Base-by-base conservation (phyloP, 2,329 filamentous ascomycete species). In the Cryphonectria radicalis region DNA sequence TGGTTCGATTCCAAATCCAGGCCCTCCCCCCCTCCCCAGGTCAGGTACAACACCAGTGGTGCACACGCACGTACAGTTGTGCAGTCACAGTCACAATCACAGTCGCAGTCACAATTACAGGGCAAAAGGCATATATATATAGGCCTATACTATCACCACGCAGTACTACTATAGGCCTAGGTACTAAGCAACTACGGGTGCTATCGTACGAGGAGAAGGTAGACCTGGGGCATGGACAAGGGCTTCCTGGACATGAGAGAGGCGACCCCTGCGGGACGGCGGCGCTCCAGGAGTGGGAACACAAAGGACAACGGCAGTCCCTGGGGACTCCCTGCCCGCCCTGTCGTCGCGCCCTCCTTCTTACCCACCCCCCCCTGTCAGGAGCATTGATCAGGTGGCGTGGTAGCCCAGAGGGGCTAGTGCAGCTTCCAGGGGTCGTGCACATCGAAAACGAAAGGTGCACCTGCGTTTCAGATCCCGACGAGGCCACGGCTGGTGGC, bases 391-490 rank as follows among this genome's bases (percentile, higher is more conserved):
- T 59, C 55, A 59, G 55, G 55, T 59, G 67, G 32, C 68, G 57
- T 63, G 37, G 70, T 67, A 64, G 67, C 63, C 65, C 53, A 67
- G 63, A 70, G 69, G 25, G 63, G 70, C 70, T 72, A 72, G 70
- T 64, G 62, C 53, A 46, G 14, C 42, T 10, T 50, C 63, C 40
- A 42, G 63, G 63, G 63, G 42, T 66, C 42, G 63, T 37, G 63
- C 62, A 64, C 40, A 42, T 42, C 22, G 37, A 64, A 64, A 40
- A 28, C 46, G 55, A 64, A 40, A n/a, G 28, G 62, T 64, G 62
- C 62, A 64, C 62, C 63, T 66, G 63, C 43, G 63, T 66, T 66
- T 66, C 63, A 66, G 63, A 42, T 50, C 17, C 32, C 62, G 55
- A 59, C 25, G 55, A 59, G 55, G 55, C 7, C 46, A 50, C 46